These are phyloP conservation scores for Plasmopara viticola DNA, from an alignment of 352 stramenopile species.

Conservation along the genomic window DNA sequence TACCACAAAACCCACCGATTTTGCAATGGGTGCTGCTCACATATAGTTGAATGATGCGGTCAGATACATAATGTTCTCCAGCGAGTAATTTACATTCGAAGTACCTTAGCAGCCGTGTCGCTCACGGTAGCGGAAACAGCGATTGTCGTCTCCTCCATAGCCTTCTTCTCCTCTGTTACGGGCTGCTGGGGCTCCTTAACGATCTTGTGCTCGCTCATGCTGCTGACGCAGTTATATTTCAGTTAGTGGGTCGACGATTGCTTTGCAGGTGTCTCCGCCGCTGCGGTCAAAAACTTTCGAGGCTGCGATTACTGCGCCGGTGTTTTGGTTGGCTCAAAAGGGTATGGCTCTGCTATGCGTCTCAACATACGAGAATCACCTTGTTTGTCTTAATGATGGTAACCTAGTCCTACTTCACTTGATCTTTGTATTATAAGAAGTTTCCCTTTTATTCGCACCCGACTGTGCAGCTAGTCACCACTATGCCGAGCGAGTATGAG, in stretches of 20 bases:
- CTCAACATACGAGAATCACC: not conserved
- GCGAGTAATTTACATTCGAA: not conserved
- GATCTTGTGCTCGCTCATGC: constrained; percentile 40
- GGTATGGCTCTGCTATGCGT: constrained; percentile 10
- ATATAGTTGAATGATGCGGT: constrained; percentile 7
- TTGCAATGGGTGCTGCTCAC: constrained; percentile 70
- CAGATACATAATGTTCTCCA: constrained; percentile 4
- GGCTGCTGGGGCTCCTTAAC: constrained; percentile 25
- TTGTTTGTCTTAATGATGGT: not conserved
- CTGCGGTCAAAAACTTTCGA: constrained; percentile 13
- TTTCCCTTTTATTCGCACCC: constrained; percentile 13
- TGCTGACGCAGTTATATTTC: constrained; percentile 16
- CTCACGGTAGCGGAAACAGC: constrained; percentile 33
- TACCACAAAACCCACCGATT: constrained; percentile 88
- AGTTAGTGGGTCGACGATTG: constrained; percentile 2
- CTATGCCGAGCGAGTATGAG: constrained; percentile 64
- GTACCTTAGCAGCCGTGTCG: constrained; percentile 59
- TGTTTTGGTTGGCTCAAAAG: constrained; percentile 31
- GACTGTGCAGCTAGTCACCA: not conserved
- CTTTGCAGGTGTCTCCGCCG: constrained; percentile 3
- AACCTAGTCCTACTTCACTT: not conserved
- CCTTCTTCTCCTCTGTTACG: constrained; percentile 11
- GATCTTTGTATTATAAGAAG: constrained; percentile 12
- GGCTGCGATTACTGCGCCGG: constrained; percentile 13
- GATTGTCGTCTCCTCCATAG: constrained; percentile 21